Conservation (phyloP, 176 grass and related monocot species). For the Poa annua region DNA sequence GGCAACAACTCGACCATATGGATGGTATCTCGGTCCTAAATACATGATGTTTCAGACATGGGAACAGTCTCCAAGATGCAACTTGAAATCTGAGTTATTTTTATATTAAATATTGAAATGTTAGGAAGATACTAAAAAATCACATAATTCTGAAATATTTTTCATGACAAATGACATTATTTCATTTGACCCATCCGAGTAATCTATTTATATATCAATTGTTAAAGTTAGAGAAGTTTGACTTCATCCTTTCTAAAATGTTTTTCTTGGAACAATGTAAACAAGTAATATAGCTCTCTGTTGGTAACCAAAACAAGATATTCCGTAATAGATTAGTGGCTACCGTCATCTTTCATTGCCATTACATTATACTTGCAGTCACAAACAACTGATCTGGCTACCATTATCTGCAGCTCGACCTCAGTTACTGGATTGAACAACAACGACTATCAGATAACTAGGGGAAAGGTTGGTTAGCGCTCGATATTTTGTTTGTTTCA, state of each 20-base stretch:
- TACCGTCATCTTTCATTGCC: conserved; percentile 2
- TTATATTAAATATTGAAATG: neutral
- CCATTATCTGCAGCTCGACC: conserved; percentile 68
- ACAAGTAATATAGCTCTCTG: neutral
- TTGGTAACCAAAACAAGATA: neutral
- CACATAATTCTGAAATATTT: neutral
- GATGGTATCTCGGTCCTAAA: neutral
- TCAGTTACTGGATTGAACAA: conserved; percentile 96
- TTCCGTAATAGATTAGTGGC: neutral
- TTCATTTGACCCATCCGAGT: neutral
- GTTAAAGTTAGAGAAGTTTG: conserved; percentile 3
- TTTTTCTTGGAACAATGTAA: neutral
- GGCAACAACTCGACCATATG: neutral
- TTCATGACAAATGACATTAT: neutral
- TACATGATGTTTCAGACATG: conserved; percentile 1
- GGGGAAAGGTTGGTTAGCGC: conserved; percentile 72
- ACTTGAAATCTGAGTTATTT: neutral
- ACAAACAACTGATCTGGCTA: conserved; percentile 15
- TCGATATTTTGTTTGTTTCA: conserved; percentile 9
- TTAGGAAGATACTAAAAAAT: neutral
- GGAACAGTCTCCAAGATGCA: neutral
- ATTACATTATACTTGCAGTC: conserved; percentile 20
- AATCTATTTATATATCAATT: neutral
- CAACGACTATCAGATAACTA: conserved; percentile 94
- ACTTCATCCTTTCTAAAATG: neutral